Base-by-base conservation (phyloP, 2,329 filamentous ascomycete species). In the Diaporthe eres region DNA sequence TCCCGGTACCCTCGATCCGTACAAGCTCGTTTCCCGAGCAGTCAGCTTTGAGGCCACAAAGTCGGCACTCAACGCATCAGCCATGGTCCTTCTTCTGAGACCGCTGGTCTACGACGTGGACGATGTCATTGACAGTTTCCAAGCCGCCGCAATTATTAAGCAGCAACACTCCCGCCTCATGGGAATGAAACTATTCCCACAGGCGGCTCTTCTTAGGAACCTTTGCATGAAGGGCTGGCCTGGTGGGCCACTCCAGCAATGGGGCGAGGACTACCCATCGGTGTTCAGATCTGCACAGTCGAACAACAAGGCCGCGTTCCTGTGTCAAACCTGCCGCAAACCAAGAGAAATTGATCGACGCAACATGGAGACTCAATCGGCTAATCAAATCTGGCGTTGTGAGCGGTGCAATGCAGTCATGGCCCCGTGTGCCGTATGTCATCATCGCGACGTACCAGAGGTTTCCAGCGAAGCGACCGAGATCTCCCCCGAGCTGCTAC, bases 161-260 rank as follows among this genome's bases (percentile, higher is more conserved):
- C 90, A 92, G 76, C 90, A 92, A 71, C 91, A 93, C 78, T 83
- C 85, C 7, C 90, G 91, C 0, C 87, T 93, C 1, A 90, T 89
- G 85, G 85, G 84, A 71, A 90, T 92, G 87, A 85, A 86, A 34
- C 86, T 92, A 49, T 92, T 92, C 79, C 85, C 89, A 31, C 90
- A 92, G 79, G 91, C 91, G 0, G 86, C 91, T 0, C 85, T 92
- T 0, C 84, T 93, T 22, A 90, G 91, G 2, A 93, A 93, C 68
- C 82, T 93, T 12, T 92, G 89, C 79, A 85, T 91, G 17, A 84
- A 84, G n/a, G 89, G 89, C 28, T 91, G 90, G 90, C 89, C 89
- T 0, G 80, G 80, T 31, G 84, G 83, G 0, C 86, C 85, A 1
- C 80, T 91, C 25, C 84, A 87, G 1, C 83, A 81, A 70, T 92